Evolutionary conservation across 1,284 basidiomycete species (phyloP), one percentile per base, ranked within the genome.

Genomic region (Ceratobasidium sp.): DNA sequence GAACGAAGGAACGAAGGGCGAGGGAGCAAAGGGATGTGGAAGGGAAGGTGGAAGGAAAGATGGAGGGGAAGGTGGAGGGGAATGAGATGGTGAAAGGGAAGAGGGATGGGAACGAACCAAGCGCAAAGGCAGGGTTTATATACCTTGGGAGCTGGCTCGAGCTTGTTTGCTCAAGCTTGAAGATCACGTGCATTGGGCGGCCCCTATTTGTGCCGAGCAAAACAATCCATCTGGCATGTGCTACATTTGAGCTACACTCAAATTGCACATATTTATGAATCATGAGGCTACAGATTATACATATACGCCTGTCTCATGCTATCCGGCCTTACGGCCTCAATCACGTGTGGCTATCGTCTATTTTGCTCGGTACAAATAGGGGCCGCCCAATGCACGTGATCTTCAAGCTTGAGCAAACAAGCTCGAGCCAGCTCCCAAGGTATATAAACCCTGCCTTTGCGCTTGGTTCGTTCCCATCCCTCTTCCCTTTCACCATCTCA

Each of bases 171-270:
- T 12, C 5, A 41, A 48, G 62, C 44, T 35, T 38, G n/a, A 16
- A 16, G 6, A 27, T 65, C 62, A 65, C 62, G 62, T 65, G 62
- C 33, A n/a, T 27, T 41, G 20, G 44, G 62, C 62, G 62, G 62
- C 62, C 62, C 62, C 62, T 65, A 65, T 65, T 65, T 65, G 62
- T 41, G 38, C n/a, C n/a, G n/a, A n/a, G n/a, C n/a, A n/a, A n/a
- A n/a, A n/a, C n/a, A n/a, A n/a, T n/a, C n/a, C n/a, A n/a, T n/a
- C n/a, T n/a, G n/a, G n/a, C n/a, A n/a, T n/a, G n/a, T n/a, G n/a
- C n/a, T n/a, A n/a, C n/a, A n/a, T n/a, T n/a, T n/a, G n/a, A n/a
- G n/a, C n/a, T n/a, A n/a, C n/a, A n/a, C n/a, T n/a, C n/a, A n/a
- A n/a, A n/a, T n/a, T n/a, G n/a, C n/a, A n/a, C n/a, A n/a, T n/a